These are phyloP conservation scores for Phytophthora brassicae DNA, from an alignment of 352 stramenopile species.

Conservation along the genomic window DNA sequence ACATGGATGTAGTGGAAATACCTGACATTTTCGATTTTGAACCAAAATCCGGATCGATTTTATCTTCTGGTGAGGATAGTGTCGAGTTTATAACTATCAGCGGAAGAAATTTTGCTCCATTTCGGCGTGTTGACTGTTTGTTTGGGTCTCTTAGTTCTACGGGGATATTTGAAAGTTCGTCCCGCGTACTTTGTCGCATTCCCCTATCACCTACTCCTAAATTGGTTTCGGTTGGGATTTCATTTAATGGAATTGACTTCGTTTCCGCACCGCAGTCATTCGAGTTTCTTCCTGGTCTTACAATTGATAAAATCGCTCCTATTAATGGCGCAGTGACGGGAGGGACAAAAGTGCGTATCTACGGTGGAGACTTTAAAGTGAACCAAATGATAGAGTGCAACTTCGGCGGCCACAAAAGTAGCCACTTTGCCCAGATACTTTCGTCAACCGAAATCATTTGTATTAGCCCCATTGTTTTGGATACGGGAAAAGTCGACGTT, in stretches of 20 bases:
- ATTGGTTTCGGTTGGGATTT: slow-evolving; percentile 42
- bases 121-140: slow-evolving; percentile 36
- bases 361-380: slow-evolving; percentile 47
- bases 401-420: slow-evolving; percentile 38
- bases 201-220: slow-evolving; percentile 27
- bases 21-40: slow-evolving; percentile 39
- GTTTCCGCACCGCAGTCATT: slow-evolving; percentile 29
- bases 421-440: slow-evolving; percentile 31
- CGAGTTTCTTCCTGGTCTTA: slow-evolving; percentile 40
- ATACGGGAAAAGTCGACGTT: slow-evolving; percentile 31
- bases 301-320: slow-evolving; percentile 41
- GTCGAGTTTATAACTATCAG: slow-evolving; percentile 23
- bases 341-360: slow-evolving; percentile 62
- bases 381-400: slow-evolving; percentile 48
- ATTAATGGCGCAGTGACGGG: slow-evolving; percentile 51
- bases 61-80: not conserved
- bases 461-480: slow-evolving; percentile 26
- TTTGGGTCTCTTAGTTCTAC: slow-evolving; percentile 31
- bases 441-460: slow-evolving; percentile 51
- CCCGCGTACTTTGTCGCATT: slow-evolving; percentile 45
- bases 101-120: slow-evolving; percentile 53
- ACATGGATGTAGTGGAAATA: slow-evolving; percentile 25
- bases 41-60: slow-evolving; percentile 26
- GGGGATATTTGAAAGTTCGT: slow-evolving; percentile 39
- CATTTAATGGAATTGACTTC: slow-evolving; percentile 73